Conservation (phyloP, 352 stramenopile genomes). For the Pythium brachiatum region DNA sequence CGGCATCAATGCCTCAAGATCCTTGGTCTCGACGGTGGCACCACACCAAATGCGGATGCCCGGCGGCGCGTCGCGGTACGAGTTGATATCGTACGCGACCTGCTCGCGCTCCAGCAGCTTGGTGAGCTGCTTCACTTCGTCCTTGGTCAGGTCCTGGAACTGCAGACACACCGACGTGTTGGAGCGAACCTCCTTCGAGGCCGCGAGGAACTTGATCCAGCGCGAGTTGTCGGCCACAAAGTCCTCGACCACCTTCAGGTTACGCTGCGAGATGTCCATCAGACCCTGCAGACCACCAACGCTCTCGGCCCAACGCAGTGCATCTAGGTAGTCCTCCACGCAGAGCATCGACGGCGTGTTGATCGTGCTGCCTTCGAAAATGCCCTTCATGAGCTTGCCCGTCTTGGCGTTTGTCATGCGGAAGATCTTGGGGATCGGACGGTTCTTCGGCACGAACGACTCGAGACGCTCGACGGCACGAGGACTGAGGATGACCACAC, state of each 20-base stretch:
- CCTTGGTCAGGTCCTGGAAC: conserved; percentile 89
- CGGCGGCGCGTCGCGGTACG: conserved; percentile 97
- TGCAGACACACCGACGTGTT: conserved; percentile 98
- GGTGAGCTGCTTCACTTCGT: conserved; percentile 97
- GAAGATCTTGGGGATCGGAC: conserved; percentile 99
- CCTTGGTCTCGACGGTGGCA: conserved; percentile 97
- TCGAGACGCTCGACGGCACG: conserved; percentile 96
- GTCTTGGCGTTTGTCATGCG: conserved; percentile 95
- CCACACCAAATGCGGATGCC: conserved; percentile 99
- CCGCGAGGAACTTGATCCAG: conserved; percentile 97
- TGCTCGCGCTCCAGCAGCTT: conserved; percentile 94
- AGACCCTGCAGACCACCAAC: conserved; percentile 93
- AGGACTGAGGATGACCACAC: conserved; percentile 96
- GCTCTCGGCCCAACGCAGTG: conserved; percentile 94
- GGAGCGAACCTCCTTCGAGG: conserved; percentile 91
- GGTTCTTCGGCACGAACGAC: conserved; percentile 85
- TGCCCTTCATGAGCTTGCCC: conserved; percentile 90
- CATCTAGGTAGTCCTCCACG: conserved; percentile 99
- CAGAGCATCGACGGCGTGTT: conserved; percentile 99
- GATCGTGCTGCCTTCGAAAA: conserved; percentile 99
- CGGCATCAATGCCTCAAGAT: conserved; percentile 97
- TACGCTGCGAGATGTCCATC: conserved; percentile 92
- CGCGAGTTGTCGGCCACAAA: conserved; percentile 95
- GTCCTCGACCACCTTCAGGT: conserved; percentile 94
- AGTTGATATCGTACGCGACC: conserved; percentile 97